These are phyloP conservation scores for Macrocybe gigantea DNA, from an alignment of 768 basidiomycete genomes.

Conservation along the genomic window DNA sequence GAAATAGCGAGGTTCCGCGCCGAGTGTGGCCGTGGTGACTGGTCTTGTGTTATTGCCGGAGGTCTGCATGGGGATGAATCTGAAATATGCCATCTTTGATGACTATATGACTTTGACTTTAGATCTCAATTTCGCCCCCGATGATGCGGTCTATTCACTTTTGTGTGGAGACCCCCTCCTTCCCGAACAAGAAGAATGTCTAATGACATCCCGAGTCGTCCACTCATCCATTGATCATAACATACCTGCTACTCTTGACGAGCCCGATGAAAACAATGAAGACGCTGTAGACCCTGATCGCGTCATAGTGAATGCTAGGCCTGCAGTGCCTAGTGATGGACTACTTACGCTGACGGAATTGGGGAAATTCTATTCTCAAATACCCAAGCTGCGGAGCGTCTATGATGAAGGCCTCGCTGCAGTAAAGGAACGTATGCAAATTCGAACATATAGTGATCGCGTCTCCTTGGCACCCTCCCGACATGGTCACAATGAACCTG, in stretches of 20 bases:
- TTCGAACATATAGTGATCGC: conserved; percentile 47
- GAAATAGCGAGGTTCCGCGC: conserved; percentile 54
- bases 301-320: conserved; percentile 70
- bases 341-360: conserved; percentile 61
- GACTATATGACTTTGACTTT: conserved; percentile 1
- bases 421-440: background rate
- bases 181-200: conserved; percentile 40
- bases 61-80: conserved; percentile 39
- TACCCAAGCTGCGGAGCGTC: conserved; percentile 48
- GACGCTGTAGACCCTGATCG: conserved; percentile 59
- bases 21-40: conserved; percentile 35
- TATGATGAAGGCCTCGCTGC: conserved; percentile 53
- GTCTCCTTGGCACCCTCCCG: conserved; percentile 29
- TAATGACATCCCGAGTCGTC: conserved; percentile 65
- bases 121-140: conserved; percentile 92
- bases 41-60: conserved; percentile 83
- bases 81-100: background rate
- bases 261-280: conserved; percentile 38
- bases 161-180: conserved; percentile 58
- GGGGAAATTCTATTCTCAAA: conserved; percentile 32
- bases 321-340: conserved; percentile 55
- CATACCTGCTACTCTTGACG: conserved; percentile 24
- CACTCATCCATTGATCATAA: conserved; percentile 64
- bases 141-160: conserved; percentile 78
- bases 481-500: conserved; percentile 65